phyloP scores from a whole-genome alignment of 2,329 filamentous ascomycete species.

The Albophoma yamanashiensis region DNA sequence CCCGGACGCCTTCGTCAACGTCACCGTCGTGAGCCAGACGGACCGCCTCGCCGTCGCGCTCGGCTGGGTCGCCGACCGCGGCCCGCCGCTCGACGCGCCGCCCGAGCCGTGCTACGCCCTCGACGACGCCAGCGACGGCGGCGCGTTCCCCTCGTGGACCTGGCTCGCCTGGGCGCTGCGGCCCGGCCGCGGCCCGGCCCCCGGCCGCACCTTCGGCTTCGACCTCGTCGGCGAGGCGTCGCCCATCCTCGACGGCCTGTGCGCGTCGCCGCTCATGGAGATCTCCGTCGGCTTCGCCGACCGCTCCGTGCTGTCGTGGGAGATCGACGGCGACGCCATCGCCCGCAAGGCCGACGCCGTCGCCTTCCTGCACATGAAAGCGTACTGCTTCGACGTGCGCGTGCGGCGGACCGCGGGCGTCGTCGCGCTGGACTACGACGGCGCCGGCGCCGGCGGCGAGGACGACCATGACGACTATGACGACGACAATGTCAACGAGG shows the following conservation, averaged over 20 bases:
- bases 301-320: conserved; percentile 22
- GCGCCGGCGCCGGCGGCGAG: no score
- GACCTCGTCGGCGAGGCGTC: conserved; percentile 17
- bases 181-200: conserved; percentile 3
- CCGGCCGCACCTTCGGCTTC: conserved; percentile 14
- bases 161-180: conserved; percentile 25
- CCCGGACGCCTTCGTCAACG: conserved; percentile 16
- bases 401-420: conserved; percentile 8
- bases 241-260: conserved; percentile 16
- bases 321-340: conserved; percentile 22
- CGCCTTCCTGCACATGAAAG: conserved; percentile 20
- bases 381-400: conserved; percentile 21
- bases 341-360: conserved; percentile 13
- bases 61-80: conserved; percentile 20
- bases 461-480: conserved; percentile 4
- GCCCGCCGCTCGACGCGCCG: conserved; percentile 8
- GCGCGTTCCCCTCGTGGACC: conserved; percentile 24
- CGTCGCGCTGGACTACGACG: conserved; percentile 1
- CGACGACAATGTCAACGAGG: conserved; percentile 2
- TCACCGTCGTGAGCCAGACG: conserved; percentile 16
- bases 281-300: conserved; percentile 24
- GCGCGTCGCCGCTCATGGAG: conserved; percentile 19
- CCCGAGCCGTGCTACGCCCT: conserved; percentile 15
- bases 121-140: conserved; percentile 2
- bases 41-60: conserved; percentile 23